These are phyloP conservation scores for Echites panduratus DNA, from an alignment of 257 asterid genomes.

Conservation along the genomic window DNA sequence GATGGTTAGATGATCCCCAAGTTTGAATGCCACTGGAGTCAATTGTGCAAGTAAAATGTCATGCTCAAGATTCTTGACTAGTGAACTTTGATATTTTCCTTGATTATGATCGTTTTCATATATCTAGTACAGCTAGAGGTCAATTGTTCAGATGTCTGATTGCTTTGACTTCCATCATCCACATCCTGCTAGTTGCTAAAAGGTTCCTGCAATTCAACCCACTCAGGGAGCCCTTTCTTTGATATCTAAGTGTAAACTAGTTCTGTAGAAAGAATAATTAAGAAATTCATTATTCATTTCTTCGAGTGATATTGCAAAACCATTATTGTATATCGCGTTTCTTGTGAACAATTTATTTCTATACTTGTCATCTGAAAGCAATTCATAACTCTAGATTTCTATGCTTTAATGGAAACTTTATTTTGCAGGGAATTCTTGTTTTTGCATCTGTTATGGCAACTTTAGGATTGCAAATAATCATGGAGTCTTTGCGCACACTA, in stretches of 20 bases:
- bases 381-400: background rate
- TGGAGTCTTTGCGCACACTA: slow-evolving; percentile 45
- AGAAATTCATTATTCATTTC: background rate
- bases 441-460: slow-evolving; percentile 62
- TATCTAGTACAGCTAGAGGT: background rate
- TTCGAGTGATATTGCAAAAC: background rate
- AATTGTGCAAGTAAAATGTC: background rate
- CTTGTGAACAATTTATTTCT: background rate
- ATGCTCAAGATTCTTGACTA: background rate
- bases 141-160: background rate
- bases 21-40: background rate
- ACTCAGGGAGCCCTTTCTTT: background rate
- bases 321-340: background rate
- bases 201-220: background rate
- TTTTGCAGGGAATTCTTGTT: slow-evolving; percentile 51
- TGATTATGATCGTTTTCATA: background rate
- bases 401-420: slow-evolving; percentile 7
- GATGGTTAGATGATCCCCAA: background rate
- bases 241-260: background rate
- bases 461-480: slow-evolving; percentile 46
- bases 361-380: background rate
- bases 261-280: background rate
- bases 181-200: background rate
- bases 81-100: background rate
- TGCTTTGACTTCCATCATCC: background rate